Conservation (phyloP, 2,329 filamentous ascomycete genomes). For the Sarocladium kiliense region DNA sequence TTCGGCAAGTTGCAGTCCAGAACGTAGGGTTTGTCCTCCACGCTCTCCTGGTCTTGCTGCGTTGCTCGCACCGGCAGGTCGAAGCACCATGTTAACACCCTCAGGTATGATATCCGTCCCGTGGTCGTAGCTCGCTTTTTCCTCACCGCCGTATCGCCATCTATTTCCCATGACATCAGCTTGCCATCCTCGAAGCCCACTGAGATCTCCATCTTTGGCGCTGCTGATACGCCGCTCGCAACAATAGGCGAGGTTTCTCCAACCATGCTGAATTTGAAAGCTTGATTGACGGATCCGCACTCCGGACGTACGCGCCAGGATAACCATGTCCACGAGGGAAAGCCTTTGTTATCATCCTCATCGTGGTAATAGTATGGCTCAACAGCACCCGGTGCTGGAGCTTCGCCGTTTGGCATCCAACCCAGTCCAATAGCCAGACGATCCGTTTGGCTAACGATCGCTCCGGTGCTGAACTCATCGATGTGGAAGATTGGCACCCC, state of each 20-base stretch:
- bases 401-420: slow-evolving; percentile 25
- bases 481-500: slow-evolving; percentile 30
- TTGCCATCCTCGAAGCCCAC: slow-evolving; percentile 28
- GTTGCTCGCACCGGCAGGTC: slow-evolving; percentile 19
- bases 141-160: slow-evolving; percentile 25
- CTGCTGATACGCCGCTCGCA: slow-evolving; percentile 22
- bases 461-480: slow-evolving; percentile 22
- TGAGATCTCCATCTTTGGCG: slow-evolving; percentile 27
- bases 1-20: not conserved
- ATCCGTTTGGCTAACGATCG: slow-evolving; percentile 24
- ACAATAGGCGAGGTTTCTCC: slow-evolving; percentile 19
- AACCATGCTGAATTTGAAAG: slow-evolving; percentile 27
- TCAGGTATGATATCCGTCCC: slow-evolving; percentile 24
- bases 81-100: slow-evolving; percentile 29
- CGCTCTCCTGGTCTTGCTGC: not conserved
- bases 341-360: slow-evolving; percentile 12
- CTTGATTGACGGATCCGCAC: not conserved
- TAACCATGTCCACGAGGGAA: slow-evolving; percentile 34
- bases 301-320: slow-evolving; percentile 23
- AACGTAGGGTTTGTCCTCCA: slow-evolving; percentile 10
- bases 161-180: slow-evolving; percentile 29
- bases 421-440: slow-evolving; percentile 28
- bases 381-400: slow-evolving; percentile 9
- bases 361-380: slow-evolving; percentile 15
- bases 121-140: slow-evolving; percentile 13